Base-by-base conservation (phyloP, 2,329 filamentous ascomycete species). In the Ambrosiella beaveri region DNA sequence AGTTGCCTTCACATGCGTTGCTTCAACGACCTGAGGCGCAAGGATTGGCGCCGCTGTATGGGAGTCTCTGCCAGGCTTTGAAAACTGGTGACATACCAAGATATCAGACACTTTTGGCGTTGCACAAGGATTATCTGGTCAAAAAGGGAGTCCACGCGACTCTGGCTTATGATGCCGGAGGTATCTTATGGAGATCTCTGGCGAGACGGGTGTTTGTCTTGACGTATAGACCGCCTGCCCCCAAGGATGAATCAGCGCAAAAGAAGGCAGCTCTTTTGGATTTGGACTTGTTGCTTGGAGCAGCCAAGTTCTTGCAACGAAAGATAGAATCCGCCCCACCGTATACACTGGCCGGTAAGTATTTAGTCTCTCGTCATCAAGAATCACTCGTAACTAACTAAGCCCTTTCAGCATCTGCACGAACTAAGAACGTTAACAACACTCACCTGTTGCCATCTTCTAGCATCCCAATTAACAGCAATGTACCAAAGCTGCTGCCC, bases 151-250 rank as follows among this genome's bases (percentile, higher is more conserved):
- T 95, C 35, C 77, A 94, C 19, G 75, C 95, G 5, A 81, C 85
- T 12, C 74, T 96, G 9, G 77, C 81, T 2, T 86, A 87, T 65
- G 80, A 88, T 56, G 84, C 90, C 59, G 85, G 93, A 58, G 81
- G 88, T 1, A 74, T 94, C 1, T 79, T 95, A 11, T 95, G 88
- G 88, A 82, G 91, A 12, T 86, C 85, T 1, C 76, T 97, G 6
- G 80, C 85, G 15, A 80, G 89, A 37, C 84, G 82, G 63, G 81
- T 84, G 0, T 96, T 95, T 68, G 71, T 91, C 8, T 74, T 93
- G 11, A 86, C 81, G 13, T 93, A 90, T 62, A 77, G 82, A n/a
- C 80, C 81, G 45, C 84, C 84, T 1, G 74, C 73, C 58, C 75
- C 71, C 65, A 50, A 41, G 6, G 72, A 65, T 64, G 76, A 74